These are phyloP conservation scores for Thelonectria blattea DNA, from an alignment of 2,329 filamentous ascomycete species.

Conservation along the genomic window DNA sequence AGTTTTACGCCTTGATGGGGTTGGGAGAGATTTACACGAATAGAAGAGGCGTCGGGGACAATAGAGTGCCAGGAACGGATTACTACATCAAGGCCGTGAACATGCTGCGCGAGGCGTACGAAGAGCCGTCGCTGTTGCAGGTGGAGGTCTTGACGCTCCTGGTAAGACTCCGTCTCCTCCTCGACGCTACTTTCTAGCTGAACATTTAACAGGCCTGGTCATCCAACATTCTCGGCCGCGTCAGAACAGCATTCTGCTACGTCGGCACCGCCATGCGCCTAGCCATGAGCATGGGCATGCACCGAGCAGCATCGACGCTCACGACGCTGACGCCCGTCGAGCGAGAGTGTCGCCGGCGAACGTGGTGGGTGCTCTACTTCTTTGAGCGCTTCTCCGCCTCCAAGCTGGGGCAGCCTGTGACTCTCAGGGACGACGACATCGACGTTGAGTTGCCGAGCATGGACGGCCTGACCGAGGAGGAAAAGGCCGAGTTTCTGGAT, in stretches of 20 bases:
- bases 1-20: constrained; percentile 52
- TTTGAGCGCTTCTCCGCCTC: constrained; percentile 43
- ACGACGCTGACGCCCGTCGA: constrained; percentile 32
- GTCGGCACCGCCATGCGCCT: constrained; percentile 46
- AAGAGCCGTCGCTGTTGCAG: constrained; percentile 51
- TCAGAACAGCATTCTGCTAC: constrained; percentile 42
- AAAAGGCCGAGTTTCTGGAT: constrained; percentile 39
- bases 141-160: constrained; percentile 47
- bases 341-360: constrained; percentile 35
- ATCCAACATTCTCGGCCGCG: constrained; percentile 44
- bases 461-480: constrained; percentile 37
- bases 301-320: constrained; percentile 40
- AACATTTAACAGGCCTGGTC: no score
- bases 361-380: constrained; percentile 45
- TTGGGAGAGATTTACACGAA: constrained; percentile 53
- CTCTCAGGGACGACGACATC: constrained; percentile 41
- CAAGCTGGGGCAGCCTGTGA: constrained; percentile 42
- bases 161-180: background rate
- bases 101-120: constrained; percentile 49
- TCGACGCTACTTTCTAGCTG: no score
- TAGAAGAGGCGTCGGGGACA: constrained; percentile 38
- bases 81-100: constrained; percentile 50
- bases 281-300: constrained; percentile 50
- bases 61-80: constrained; percentile 48
- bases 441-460: constrained; percentile 42